A percentile compares a stretch with the other conserved stretches of the same genome.
phyloP scores from a whole-genome alignment of 176 grass and related monocot genomes.

The Elaeis guineensis region DNA sequence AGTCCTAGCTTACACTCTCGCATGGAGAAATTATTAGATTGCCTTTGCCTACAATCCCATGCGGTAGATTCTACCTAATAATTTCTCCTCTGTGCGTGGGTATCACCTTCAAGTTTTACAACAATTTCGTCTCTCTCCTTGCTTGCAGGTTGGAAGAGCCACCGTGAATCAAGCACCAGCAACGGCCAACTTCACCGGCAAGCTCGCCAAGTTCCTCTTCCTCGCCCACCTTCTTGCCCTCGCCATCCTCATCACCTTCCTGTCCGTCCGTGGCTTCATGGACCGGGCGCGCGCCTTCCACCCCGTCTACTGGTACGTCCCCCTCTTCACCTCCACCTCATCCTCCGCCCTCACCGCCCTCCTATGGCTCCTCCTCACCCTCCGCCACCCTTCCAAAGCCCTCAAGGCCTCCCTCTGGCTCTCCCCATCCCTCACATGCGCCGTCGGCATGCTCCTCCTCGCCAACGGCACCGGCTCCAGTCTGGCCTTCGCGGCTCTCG shows the following conservation, averaged over 20 bases:
- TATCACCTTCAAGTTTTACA: neutral
- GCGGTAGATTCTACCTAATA: too few species aligned
- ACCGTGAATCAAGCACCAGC: neutral
- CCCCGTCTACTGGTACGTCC: conserved; percentile 23
- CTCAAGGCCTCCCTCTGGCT: conserved; percentile 65
- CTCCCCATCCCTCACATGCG: conserved; percentile 49
- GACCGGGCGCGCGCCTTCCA: conserved; percentile 47
- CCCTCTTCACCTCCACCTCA: conserved; percentile 35
- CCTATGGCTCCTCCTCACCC: conserved; percentile 46
- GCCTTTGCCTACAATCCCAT: too few species aligned
- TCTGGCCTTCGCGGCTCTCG: conserved; percentile 47
- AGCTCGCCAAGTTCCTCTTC: conserved; percentile 47
- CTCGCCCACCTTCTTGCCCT: conserved; percentile 55
- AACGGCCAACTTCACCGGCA: conserved; percentile 29
- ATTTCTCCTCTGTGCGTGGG: too few species aligned
- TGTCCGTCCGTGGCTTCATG: conserved; percentile 44
- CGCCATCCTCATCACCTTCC: conserved; percentile 48
- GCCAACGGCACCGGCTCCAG: conserved; percentile 34
- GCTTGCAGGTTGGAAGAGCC: conserved; percentile 15
- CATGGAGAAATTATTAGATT: too few species aligned
- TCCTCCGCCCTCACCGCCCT: conserved; percentile 40
- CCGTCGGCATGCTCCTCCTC: conserved; percentile 53
- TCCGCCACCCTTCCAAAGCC: conserved; percentile 38
- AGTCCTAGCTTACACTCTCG: too few species aligned
- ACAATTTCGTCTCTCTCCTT: conserved; percentile 1